phyloP scores from a whole-genome alignment of 139 green algal genomes.

The Penium margaritaceum region DNA sequence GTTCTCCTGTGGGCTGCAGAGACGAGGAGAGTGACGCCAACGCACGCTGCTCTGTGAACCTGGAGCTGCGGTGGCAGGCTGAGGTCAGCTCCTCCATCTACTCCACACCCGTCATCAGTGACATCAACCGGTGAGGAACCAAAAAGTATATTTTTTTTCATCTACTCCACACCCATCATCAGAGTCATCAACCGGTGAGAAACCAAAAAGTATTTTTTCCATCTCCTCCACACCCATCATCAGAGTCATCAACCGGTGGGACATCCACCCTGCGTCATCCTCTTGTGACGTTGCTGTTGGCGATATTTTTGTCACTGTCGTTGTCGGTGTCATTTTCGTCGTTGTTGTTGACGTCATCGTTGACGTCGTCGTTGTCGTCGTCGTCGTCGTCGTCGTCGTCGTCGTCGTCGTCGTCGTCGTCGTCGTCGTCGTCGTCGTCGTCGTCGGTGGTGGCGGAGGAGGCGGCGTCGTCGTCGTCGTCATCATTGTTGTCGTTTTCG shows the following conservation, averaged over 20 bases:
- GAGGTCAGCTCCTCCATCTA: constrained; percentile 78
- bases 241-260: constrained; percentile 63
- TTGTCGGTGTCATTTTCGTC: too few species aligned
- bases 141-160: constrained; percentile 43
- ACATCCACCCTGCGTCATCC: not conserved
- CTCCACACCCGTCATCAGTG: constrained; percentile 86
- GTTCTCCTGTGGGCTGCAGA: too few species aligned
- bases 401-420: too few species aligned
- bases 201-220: constrained; percentile 44
- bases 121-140: constrained; percentile 55
- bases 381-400: too few species aligned
- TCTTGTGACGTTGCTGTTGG: too few species aligned
- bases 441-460: too few species aligned
- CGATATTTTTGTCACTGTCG: too few species aligned
- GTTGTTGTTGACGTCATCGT: too few species aligned
- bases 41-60: constrained; percentile 51
- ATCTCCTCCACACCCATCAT: constrained; percentile 93
- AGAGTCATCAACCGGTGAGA: constrained; percentile 62
- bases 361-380: too few species aligned
- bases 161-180: constrained; percentile 93
- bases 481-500: too few species aligned
- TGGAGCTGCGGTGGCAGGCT: constrained; percentile 81
- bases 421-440: too few species aligned
- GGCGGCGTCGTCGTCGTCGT: too few species aligned
- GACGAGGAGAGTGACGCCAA: constrained; percentile 38